phyloP scores from a whole-genome alignment of 371 early-diverging fungal species.

The Mucor plumbeus region DNA sequence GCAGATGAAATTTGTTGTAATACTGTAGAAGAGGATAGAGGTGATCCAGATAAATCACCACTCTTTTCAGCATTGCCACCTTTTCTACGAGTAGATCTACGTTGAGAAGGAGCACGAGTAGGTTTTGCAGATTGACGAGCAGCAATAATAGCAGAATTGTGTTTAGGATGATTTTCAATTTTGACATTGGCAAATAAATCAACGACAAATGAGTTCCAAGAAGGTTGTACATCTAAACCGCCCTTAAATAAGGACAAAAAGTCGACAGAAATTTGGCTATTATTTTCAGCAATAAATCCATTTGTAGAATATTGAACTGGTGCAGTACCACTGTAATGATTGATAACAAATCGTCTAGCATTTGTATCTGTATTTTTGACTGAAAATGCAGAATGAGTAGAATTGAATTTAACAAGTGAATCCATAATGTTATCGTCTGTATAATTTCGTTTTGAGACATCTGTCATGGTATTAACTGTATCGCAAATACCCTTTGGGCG shows the following conservation, averaged over 20 bases:
- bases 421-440: conserved; percentile 51
- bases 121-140: conserved; percentile 64
- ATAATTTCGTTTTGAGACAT: conserved; percentile 40
- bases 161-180: conserved; percentile 63
- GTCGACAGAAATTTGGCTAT: conserved; percentile 77
- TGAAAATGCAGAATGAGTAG: conserved; percentile 50
- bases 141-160: conserved; percentile 56
- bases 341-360: conserved; percentile 70
- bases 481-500: conserved; percentile 63
- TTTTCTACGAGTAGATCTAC: conserved; percentile 35
- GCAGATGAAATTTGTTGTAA: conserved; percentile 75
- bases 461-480: conserved; percentile 59
- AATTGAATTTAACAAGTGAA: conserved; percentile 50
- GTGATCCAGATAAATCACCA: conserved; percentile 9
- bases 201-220: conserved; percentile 56
- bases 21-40: conserved; percentile 15
- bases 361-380: conserved; percentile 47
- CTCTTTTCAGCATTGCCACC: conserved; percentile 24
- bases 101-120: conserved; percentile 52
- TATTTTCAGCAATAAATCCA: conserved; percentile 77
- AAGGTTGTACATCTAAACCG: conserved; percentile 51
- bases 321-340: conserved; percentile 73
- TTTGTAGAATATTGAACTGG: conserved; percentile 75
- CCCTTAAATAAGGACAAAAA: conserved; percentile 85
- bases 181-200: conserved; percentile 55